Conservation (phyloP, 257 asterid species). For the Lantana camara region DNA sequence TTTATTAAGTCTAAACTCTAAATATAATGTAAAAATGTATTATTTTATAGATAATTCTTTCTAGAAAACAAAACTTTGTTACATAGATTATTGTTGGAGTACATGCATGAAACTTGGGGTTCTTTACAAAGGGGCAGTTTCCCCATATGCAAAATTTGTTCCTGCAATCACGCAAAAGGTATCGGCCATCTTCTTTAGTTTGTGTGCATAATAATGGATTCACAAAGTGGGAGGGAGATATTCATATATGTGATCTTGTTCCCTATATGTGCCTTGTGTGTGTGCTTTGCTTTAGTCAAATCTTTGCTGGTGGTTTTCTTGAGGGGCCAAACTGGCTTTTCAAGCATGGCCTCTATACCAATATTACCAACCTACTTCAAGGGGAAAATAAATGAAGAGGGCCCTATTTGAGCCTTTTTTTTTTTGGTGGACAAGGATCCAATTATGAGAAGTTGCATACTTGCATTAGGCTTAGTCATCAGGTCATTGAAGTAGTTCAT, state of each 20-base stretch:
- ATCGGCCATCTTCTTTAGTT: slow-evolving; percentile 2
- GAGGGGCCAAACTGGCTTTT: slow-evolving; percentile 27
- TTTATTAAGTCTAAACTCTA: no score
- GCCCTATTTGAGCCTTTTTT: no score
- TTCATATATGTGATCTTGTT: neutral
- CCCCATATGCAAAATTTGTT: slow-evolving; percentile 1
- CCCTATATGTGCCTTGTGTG: neutral
- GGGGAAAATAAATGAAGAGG: slow-evolving; percentile 3
- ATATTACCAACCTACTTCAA: slow-evolving; percentile 20
- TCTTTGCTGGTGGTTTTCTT: slow-evolving; percentile 16
- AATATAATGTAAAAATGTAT: no score
- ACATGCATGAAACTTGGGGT: neutral
- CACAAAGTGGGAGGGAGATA: neutral
- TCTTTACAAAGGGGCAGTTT: neutral
- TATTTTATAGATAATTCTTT: no score
- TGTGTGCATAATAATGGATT: slow-evolving; percentile 21
- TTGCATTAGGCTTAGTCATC: no score
- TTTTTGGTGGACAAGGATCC: no score
- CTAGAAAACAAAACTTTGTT: neutral
- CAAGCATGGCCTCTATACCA: slow-evolving; percentile 21
- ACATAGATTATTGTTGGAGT: neutral
- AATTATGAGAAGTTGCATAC: no score
- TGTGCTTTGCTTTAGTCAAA: slow-evolving; percentile 21
- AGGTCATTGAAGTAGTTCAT: no score
- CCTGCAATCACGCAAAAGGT: slow-evolving; percentile 62